Conservation (phyloP, 2,329 filamentous ascomycete genomes). For the Verticillium tricorpus region DNA sequence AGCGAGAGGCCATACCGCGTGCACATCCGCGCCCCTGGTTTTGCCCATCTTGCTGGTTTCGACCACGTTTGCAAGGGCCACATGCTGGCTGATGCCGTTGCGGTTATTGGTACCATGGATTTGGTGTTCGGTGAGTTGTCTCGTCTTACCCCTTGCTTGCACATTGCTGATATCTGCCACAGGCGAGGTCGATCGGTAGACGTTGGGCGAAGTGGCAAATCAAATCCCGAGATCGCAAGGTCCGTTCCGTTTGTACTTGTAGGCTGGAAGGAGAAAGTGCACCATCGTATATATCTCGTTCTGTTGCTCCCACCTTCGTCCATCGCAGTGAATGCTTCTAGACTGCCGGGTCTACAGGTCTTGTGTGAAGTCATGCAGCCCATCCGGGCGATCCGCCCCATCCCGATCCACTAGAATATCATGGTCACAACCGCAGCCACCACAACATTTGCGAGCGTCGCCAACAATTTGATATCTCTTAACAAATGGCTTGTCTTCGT, state of each 20-base stretch:
- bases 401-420: not conserved
- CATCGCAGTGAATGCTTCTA: not conserved
- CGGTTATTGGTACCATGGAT: constrained; percentile 89
- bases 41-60: constrained; percentile 90
- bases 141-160: not conserved
- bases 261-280: constrained; percentile 16
- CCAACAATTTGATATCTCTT: not conserved
- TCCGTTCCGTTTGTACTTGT: constrained; percentile 20
- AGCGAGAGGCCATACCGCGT: constrained; percentile 95
- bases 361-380: not conserved
- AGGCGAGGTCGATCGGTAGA: constrained; percentile 60
- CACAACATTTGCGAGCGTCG: not conserved
- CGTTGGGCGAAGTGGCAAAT: constrained; percentile 6
- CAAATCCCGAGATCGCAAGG: constrained; percentile 8
- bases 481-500: not conserved
- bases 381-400: not conserved
- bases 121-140: constrained; percentile 71
- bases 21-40: constrained; percentile 94
- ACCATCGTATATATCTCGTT: constrained; percentile 17
- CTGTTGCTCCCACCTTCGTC: not conserved
- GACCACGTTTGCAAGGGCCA: constrained; percentile 92
- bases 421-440: not conserved
- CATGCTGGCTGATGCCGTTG: constrained; percentile 91
- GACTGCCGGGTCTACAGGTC: not conserved
- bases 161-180: constrained; percentile 25